phyloP scores from a whole-genome alignment of 78 protist genomes.

The Polysphondylium violaceum region DNA sequence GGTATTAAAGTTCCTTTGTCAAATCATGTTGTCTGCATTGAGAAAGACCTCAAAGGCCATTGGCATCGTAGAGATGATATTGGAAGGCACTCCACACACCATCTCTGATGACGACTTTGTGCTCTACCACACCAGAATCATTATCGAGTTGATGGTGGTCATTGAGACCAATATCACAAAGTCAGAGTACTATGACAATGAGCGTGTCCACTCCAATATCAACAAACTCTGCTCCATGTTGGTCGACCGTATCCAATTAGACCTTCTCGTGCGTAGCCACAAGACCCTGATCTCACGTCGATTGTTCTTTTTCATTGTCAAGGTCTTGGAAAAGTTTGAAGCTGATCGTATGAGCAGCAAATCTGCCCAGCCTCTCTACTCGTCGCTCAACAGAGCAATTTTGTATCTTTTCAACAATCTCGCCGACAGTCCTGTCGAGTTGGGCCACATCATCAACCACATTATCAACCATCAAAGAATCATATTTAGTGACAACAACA shows the following conservation, averaged over 20 bases:
- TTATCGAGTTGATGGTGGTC: conserved; percentile 36
- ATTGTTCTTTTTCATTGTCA: conserved; percentile 41
- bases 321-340: conserved; percentile 57
- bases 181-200: conserved; percentile 53
- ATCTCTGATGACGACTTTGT: conserved; percentile 35
- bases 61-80: conserved; percentile 25
- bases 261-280: conserved; percentile 5
- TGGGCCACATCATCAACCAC: conserved; percentile 20
- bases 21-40: conserved; percentile 52
- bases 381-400: conserved; percentile 32
- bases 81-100: conserved; percentile 19
- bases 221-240: conserved; percentile 48
- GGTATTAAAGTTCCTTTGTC: conserved; percentile 62
- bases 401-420: conserved; percentile 10
- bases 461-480: conserved; percentile 66
- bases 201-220: conserved; percentile 36
- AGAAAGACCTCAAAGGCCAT: conserved; percentile 42
- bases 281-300: conserved; percentile 14
- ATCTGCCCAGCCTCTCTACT: conserved; percentile 37
- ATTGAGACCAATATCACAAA: conserved; percentile 64
- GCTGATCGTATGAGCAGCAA: conserved; percentile 48
- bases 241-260: conserved; percentile 48
- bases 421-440: conserved; percentile 8
- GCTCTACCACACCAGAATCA: conserved; percentile 41
- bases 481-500: conserved; percentile 57